Percentiles rank a stretch among this genome's conserved stretches.
Evolutionary conservation across 495 filamentous ascomycete genomes (phyloP).

Genomic region (Penicillium cosmopolitanum): DNA sequence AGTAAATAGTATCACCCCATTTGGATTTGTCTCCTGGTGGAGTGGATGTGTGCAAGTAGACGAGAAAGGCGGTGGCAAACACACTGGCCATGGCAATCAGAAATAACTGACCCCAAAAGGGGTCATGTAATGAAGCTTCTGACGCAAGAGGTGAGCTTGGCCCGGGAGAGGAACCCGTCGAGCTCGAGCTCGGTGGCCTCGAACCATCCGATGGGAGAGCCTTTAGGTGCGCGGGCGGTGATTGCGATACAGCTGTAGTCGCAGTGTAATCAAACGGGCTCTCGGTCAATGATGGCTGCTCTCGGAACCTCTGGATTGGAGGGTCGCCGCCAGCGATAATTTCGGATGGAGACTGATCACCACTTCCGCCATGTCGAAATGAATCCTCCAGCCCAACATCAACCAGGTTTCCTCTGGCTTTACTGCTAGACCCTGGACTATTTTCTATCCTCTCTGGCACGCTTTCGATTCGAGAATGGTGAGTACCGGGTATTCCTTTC

Average conservation of each 20-base stretch:
- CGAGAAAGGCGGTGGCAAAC: constrained; percentile 83
- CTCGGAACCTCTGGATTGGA: constrained; percentile 85
- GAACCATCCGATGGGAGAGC: constrained; percentile 41
- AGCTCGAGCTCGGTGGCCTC: constrained; percentile 50
- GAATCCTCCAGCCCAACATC: constrained; percentile 85
- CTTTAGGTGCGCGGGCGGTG: constrained; percentile 50
- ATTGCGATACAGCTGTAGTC: constrained; percentile 22
- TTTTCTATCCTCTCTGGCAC: constrained; percentile 37
- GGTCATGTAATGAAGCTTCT: constrained; percentile 71
- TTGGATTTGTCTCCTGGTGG: constrained; percentile 63
- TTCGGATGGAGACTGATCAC: constrained; percentile 61
- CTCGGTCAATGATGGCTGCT: constrained; percentile 43
- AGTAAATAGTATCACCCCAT: constrained; percentile 91
- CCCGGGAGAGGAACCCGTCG: constrained; percentile 41
- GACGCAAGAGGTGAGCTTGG: constrained; percentile 54
- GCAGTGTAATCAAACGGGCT: constrained; percentile 37
- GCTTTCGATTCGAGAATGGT: constrained; percentile 31
- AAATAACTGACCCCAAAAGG: constrained; percentile 90
- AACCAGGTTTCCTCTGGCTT: constrained; percentile 72
- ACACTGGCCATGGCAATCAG: constrained; percentile 80
- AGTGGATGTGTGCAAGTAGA: constrained; percentile 81
- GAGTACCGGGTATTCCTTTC: constrained; percentile 27
- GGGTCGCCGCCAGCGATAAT: constrained; percentile 65
- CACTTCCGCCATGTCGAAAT: constrained; percentile 42
- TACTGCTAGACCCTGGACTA: constrained; percentile 50